Percentiles rank a stretch among this genome's conserved stretches.
Evolutionary conservation across 2,329 filamentous ascomycete genomes (phyloP).

Genomic region (Sphaerulina musiva): DNA sequence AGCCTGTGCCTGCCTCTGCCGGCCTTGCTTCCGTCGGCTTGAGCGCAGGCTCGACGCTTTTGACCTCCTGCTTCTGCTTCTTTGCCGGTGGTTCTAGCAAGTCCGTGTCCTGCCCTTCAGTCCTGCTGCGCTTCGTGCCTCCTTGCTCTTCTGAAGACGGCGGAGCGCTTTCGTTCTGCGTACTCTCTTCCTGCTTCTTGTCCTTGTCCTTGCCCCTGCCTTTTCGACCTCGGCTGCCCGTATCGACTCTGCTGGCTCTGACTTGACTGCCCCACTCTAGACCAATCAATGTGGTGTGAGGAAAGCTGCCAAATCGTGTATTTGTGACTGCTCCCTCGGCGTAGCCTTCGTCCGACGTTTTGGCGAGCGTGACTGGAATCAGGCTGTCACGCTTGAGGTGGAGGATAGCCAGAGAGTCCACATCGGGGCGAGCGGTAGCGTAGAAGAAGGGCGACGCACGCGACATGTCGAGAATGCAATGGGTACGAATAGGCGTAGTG

Average conservation of each 20-base stretch:
- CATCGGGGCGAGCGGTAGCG: constrained; percentile 48
- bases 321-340: constrained; percentile 57
- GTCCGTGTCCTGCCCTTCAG: constrained; percentile 33
- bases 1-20: constrained; percentile 57
- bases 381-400: constrained; percentile 84
- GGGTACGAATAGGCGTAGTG: too few relatives aligned
- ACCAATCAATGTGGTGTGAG: constrained; percentile 36
- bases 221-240: constrained; percentile 55
- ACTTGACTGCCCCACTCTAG: too few relatives aligned
- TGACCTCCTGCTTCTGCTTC: constrained; percentile 29
- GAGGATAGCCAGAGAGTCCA: constrained; percentile 69
- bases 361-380: constrained; percentile 49
- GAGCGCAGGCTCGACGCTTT: constrained; percentile 14
- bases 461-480: constrained; percentile 6
- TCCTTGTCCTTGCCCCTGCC: constrained; percentile 26
- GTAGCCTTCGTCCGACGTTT: constrained; percentile 36
- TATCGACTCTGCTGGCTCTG: constrained; percentile 56
- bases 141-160: neutral
- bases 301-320: constrained; percentile 79
- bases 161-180: neutral
- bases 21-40: constrained; percentile 51
- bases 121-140: constrained; percentile 5
- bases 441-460: constrained; percentile 69
- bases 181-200: constrained; percentile 46
- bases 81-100: constrained; percentile 24